Evolutionary conservation across 805 yeast genomes (phyloP).

Genomic region (Candida chilensis): DNA sequence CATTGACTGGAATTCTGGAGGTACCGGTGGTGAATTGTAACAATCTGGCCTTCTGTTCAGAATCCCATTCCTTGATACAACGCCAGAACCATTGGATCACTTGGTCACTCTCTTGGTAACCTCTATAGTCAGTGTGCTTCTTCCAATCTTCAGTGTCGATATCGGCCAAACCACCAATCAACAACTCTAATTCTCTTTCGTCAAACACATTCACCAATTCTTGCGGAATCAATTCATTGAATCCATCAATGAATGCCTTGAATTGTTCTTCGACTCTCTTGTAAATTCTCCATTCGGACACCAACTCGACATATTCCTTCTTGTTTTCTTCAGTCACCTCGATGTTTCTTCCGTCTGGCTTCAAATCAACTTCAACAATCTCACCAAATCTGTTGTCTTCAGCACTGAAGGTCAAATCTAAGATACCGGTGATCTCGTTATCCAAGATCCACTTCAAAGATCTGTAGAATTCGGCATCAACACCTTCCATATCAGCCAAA

Average conservation of each 20-base stretch:
- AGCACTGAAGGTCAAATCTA: constrained; percentile 82
- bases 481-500: constrained; percentile 96
- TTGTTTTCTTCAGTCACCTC: constrained; percentile 94
- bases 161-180: constrained; percentile 97
- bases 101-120: constrained; percentile 93
- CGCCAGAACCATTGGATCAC: constrained; percentile 99
- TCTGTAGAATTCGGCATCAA: constrained; percentile 93
- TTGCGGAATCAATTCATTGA: constrained; percentile 95
- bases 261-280: constrained; percentile 93
- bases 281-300: constrained; percentile 92
- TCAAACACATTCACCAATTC: constrained; percentile 94
- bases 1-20: constrained; percentile 97
- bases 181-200: constrained; percentile 91
- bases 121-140: constrained; percentile 97
- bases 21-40: constrained; percentile 98
- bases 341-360: constrained; percentile 78
- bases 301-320: constrained; percentile 88
- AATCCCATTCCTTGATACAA: constrained; percentile 88
- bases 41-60: constrained; percentile 92
- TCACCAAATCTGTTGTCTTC: constrained; percentile 96
- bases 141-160: constrained; percentile 99
- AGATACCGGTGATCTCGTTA: constrained; percentile 81
- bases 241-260: constrained; percentile 93
- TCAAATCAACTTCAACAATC: constrained; percentile 80
- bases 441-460: constrained; percentile 94